Base-by-base conservation (phyloP, 78 protist species). In the Planoprotostelium fungivorum region DNA sequence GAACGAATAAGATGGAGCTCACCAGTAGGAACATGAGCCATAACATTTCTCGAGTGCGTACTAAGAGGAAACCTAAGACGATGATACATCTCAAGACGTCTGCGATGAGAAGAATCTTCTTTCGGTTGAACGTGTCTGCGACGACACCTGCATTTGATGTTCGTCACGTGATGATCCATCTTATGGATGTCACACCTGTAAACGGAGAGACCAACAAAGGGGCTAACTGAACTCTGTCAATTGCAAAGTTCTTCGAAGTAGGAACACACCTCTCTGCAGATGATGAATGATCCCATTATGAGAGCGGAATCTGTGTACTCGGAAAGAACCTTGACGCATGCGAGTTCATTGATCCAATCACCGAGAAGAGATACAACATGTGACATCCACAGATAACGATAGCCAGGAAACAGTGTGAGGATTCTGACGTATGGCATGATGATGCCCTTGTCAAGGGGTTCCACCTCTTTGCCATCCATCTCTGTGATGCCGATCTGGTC, bases 271-370 rank as follows among this genome's bases (percentile, higher is more conserved):
- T 92, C 94, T 39, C 94, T 35, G 1, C 89, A 10, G 23, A 92
- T 87, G 37, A 92, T 31, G 34, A 89, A 88, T 0, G 36, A 0
- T 36, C 89, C 63, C 10, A 89, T 63, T 63, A 85, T 63, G 0
- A 89, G 34, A 86, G 90, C 88, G 36, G 90, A 87, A 0, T 63
- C 35, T 29, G 84, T 38, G 36, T n/a, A 88, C 0, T 29, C 38
- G 0, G 63, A 63, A 28, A 92, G 37, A 25, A 92, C 37, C 1
- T 87, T 86, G 1, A 92, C 34, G 88, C 91, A 92, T 37, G 94
- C 94, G 35, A 92, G 29, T 37, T 92, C 94, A 63, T 92, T 92
- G 10, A 92, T 89, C 94, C 94, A 92, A 63, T 92, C 94, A 36
- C 94, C 94, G 31, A 51, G 16, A 5, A 51, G 73, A 51, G 73